Evolutionary conservation across 2,329 filamentous ascomycete genomes (phyloP).

Genomic region (Curvularia eragrostidis): DNA sequence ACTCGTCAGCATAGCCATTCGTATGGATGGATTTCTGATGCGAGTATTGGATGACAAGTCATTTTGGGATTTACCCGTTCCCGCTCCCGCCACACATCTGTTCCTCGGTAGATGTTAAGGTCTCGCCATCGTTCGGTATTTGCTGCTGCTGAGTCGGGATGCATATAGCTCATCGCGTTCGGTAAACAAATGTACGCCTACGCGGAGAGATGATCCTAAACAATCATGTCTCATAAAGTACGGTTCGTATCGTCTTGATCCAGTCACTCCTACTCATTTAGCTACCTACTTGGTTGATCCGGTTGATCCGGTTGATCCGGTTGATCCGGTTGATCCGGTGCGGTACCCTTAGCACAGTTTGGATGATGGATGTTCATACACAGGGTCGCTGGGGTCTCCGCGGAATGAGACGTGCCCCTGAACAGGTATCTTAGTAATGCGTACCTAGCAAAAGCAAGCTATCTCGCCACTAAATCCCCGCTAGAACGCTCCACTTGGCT

Average conservation of each 20-base stretch:
- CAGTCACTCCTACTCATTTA: background rate
- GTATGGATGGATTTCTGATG: background rate
- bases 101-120: background rate
- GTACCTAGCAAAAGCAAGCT: background rate
- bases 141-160: background rate
- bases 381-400: background rate
- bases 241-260: background rate
- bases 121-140: background rate
- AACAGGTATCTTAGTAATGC: background rate
- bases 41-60: background rate
- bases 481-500: background rate
- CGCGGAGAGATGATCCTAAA: background rate
- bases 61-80: conserved; percentile 7
- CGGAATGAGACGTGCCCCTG: background rate
- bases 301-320: no score
- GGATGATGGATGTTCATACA: background rate
- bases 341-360: background rate
- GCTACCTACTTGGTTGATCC: background rate
- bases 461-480: background rate
- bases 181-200: background rate
- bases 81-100: conserved; percentile 1
- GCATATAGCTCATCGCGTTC: background rate
- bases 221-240: background rate
- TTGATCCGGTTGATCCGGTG: background rate
- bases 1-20: background rate